Conservation (phyloP, 306 rosid species). For the Vigna hirtella region DNA sequence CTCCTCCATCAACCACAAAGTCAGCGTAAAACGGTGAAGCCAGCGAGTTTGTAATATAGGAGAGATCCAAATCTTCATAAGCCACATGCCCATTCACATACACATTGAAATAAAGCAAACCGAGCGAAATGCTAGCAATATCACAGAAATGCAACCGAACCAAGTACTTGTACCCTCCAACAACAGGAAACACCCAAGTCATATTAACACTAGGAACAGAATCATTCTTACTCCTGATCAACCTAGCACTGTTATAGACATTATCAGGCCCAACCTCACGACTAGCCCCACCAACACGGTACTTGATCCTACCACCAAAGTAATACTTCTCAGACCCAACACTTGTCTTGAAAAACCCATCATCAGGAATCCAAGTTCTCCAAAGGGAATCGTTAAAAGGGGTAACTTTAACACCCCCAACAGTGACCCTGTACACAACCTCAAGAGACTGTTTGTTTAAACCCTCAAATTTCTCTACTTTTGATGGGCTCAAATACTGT, state of each 20-base stretch:
- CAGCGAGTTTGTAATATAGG: slow-evolving; percentile 51
- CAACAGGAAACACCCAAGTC: slow-evolving; percentile 80
- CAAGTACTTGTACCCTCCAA: slow-evolving; percentile 67
- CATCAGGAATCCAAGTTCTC: slow-evolving; percentile 95
- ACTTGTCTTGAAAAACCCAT: slow-evolving; percentile 56
- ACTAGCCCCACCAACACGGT: slow-evolving; percentile 78
- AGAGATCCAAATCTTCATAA: slow-evolving; percentile 68
- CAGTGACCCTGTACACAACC: slow-evolving; percentile 75
- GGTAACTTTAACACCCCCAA: slow-evolving; percentile 93
- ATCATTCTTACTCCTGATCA: slow-evolving; percentile 67
- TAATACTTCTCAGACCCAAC: slow-evolving; percentile 58
- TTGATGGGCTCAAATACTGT: slow-evolving; percentile 45
- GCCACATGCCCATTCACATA: slow-evolving; percentile 78
- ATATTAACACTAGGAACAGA: slow-evolving; percentile 67
- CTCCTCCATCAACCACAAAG: slow-evolving; percentile 73
- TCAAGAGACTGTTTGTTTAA: slow-evolving; percentile 68
- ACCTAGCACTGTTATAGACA: slow-evolving; percentile 79
- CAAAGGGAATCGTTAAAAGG: slow-evolving; percentile 87
- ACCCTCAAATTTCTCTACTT: slow-evolving; percentile 51
- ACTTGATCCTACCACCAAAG: slow-evolving; percentile 76
- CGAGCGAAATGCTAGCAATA: slow-evolving; percentile 77
- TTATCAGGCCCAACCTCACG: slow-evolving; percentile 94
- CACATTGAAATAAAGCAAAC: slow-evolving; percentile 79
- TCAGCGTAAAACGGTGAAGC: slow-evolving; percentile 80
- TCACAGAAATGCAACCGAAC: slow-evolving; percentile 89